Percentiles rank a stretch among this genome's conserved stretches.
Evolutionary conservation across 768 basidiomycete species (phyloP).

Genomic region (Pleurotus tuber-regium): DNA sequence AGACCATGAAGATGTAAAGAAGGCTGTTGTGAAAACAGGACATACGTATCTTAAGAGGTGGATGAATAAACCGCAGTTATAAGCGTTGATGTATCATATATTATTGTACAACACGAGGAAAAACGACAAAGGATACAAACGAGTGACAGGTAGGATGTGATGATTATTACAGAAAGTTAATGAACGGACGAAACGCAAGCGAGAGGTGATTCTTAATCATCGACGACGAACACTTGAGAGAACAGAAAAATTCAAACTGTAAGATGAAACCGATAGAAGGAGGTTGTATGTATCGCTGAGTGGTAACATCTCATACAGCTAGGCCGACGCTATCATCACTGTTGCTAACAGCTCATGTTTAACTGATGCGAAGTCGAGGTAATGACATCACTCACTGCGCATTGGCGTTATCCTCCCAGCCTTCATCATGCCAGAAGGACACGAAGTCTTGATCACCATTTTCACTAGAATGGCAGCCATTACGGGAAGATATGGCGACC

Average conservation of each 20-base stretch:
- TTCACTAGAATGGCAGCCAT: background rate
- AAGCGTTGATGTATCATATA: background rate
- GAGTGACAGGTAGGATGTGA: slow-evolving; percentile 1
- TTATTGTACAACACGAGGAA: background rate
- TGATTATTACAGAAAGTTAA: no score
- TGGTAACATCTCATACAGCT: background rate
- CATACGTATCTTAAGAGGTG: slow-evolving; percentile 77
- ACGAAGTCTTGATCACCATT: slow-evolving; percentile 6
- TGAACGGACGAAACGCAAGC: no score
- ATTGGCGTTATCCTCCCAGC: slow-evolving; percentile 3
- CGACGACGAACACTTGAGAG: background rate
- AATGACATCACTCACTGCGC: background rate
- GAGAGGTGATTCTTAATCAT: background rate
- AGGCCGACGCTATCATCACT: slow-evolving; percentile 2
- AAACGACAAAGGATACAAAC: no score
- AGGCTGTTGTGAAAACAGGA: slow-evolving; percentile 59
- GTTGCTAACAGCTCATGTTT: background rate
- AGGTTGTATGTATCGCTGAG: background rate
- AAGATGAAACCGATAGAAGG: background rate
- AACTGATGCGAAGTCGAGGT: no score
- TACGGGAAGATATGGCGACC: slow-evolving; percentile 9
- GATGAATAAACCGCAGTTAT: slow-evolving; percentile 58
- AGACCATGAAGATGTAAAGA: slow-evolving; percentile 63
- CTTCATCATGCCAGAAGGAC: slow-evolving; percentile 20
- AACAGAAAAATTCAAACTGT: background rate